Base-by-base conservation (phyloP, 2,329 filamentous ascomycete species). In the Plectosphaerella sp. region DNA sequence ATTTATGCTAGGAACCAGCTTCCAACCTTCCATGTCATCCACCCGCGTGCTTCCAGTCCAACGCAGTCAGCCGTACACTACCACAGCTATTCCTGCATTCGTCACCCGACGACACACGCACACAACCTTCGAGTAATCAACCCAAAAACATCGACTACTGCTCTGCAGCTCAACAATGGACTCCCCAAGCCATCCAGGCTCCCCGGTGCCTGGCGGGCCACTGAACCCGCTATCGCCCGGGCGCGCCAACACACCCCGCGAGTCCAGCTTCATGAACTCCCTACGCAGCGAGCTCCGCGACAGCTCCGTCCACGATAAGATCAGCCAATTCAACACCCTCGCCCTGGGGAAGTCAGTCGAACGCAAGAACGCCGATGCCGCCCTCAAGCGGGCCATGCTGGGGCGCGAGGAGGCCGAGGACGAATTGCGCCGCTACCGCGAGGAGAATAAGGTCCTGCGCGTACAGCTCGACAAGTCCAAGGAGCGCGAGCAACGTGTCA, bases 311-410 rank as follows among this genome's bases (percentile, higher is more conserved):
- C 76, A 84, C 59, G 82, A 86, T 54, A 83, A 84, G 62, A 86
- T 89, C 56, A 84, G 82, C 62, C 87, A 88, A 67, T 89, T 90
- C 68, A 88, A 90, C 71, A 80, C 76, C 52, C 75, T 90, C 36
- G 79, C 85, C 52, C 70, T 76, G 58, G 75, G 80, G 66, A 84
- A 82, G 61, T 77, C 83, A 47, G 71, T 84, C 50, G 83, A 86
- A 65, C 78, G 83, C 60, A 86, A 82, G 67, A 82, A 76, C 47
- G 83, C 81, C 59, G 84, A 87, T 59, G 83, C 83, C 33, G 84
- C 84, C 28, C 70, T 87, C 15, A 85, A 84, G 65, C 79, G 84
- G 47, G 84, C 84, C 56, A 82, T 86, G 75, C 64, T 87, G 47
- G 86, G 84, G 14, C 78, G 86, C 43, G 87, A 91, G 63, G 85